phyloP scores from a whole-genome alignment of 495 filamentous ascomycete species.

The Xylaria curta region DNA sequence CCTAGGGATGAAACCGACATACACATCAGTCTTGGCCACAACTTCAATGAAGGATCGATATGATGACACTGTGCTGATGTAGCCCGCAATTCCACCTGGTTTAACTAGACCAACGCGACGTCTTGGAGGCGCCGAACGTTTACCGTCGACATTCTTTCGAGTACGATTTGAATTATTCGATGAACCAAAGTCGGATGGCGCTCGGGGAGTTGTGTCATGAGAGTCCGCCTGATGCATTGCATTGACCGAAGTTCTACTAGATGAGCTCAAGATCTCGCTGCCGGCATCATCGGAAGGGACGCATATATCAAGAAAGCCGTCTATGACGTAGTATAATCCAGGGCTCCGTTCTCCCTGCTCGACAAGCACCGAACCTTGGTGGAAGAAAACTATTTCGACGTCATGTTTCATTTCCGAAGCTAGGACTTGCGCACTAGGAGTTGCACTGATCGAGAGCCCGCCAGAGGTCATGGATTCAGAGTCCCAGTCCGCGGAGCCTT shows the following conservation, averaged over 20 bases:
- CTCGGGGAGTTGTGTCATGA: conserved; percentile 33
- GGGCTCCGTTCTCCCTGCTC: conserved; percentile 96
- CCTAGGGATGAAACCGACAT: conserved; percentile 92
- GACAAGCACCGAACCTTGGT: conserved; percentile 91
- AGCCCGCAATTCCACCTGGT: conserved; percentile 92
- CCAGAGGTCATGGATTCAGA: conserved; percentile 81
- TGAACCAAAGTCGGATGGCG: conserved; percentile 29
- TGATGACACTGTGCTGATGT: conserved; percentile 90
- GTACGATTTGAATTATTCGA: conserved; percentile 26
- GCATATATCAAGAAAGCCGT: conserved; percentile 94
- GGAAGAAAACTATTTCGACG: conserved; percentile 97
- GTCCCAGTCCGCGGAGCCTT: conserved; percentile 80
- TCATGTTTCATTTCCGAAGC: conserved; percentile 83
- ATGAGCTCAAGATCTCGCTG: conserved; percentile 44
- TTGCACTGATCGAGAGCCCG: conserved; percentile 50
- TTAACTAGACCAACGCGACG: conserved; percentile 90
- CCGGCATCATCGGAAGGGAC: conserved; percentile 46
- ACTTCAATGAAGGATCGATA: conserved; percentile 97
- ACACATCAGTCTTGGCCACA: conserved; percentile 96
- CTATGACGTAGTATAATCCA: conserved; percentile 95
- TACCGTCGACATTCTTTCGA: conserved; percentile 26
- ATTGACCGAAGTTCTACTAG: conserved; percentile 41
- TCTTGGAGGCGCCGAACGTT: conserved; percentile 33
- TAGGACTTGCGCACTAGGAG: conserved; percentile 56
- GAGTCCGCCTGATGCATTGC: conserved; percentile 45